A percentile compares a stretch with the other conserved stretches of the same genome.
Evolutionary conservation across 2,329 filamentous ascomycete genomes (phyloP).

Genomic region (Ceratocystiopsis brevicomis): DNA sequence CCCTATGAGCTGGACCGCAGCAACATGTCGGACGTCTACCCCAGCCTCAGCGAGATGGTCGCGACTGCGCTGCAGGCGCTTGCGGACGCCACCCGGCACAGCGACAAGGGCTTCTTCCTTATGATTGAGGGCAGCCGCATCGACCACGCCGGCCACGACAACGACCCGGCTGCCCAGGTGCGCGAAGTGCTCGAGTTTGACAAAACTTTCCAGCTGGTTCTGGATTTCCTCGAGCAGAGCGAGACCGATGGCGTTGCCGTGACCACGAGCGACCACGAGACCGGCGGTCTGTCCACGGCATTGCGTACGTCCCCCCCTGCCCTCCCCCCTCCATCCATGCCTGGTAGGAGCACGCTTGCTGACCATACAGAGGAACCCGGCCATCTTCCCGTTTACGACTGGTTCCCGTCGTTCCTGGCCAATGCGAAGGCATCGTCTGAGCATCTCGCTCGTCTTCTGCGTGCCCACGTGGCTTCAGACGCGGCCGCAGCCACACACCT

Average conservation of each 20-base stretch:
- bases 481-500: constrained; percentile 4
- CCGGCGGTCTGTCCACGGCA: constrained; percentile 69
- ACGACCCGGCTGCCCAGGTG: constrained; percentile 69
- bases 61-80: constrained; percentile 62
- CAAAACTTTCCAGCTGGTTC: constrained; percentile 59
- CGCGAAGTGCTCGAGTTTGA: constrained; percentile 94
- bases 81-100: constrained; percentile 61
- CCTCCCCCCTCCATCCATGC: neutral
- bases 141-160: constrained; percentile 79
- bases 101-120: constrained; percentile 87
- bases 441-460: constrained; percentile 44
- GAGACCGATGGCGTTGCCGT: constrained; percentile 63
- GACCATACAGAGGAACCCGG: constrained; percentile 29
- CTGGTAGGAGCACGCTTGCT: neutral
- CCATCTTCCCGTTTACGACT: constrained; percentile 41
- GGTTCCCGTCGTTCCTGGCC: constrained; percentile 67
- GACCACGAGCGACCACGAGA: constrained; percentile 89
- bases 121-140: constrained; percentile 97
- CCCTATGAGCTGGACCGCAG: constrained; percentile 87
- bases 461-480: constrained; percentile 31
- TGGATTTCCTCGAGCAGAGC: constrained; percentile 66
- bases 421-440: constrained; percentile 61
- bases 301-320: constrained; percentile 36
- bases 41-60: constrained; percentile 82
- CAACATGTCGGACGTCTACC: constrained; percentile 60